Evolutionary conservation across 345 rosid species (phyloP).

Genomic region (Camelina sativa): DNA sequence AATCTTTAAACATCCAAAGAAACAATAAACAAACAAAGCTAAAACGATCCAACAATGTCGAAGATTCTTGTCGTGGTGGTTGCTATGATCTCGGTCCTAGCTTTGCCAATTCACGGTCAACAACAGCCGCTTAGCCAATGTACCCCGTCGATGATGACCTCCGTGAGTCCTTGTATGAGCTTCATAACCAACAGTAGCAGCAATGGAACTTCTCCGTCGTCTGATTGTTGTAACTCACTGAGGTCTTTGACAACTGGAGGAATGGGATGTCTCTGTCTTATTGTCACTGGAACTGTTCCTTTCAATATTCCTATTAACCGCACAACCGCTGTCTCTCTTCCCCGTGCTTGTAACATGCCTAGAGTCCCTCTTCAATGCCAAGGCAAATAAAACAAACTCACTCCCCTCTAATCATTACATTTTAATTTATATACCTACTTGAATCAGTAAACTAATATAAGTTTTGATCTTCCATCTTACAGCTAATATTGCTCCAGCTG

Average conservation of each 20-base stretch:
- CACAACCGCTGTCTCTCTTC: constrained; percentile 78
- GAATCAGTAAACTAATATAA: background rate
- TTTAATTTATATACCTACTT: background rate
- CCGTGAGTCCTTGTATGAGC: constrained; percentile 71
- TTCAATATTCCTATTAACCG: constrained; percentile 74
- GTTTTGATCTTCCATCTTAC: constrained; percentile 5
- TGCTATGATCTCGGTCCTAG: constrained; percentile 29
- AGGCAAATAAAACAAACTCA: constrained; percentile 39
- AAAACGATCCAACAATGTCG: constrained; percentile 22
- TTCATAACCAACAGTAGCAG: constrained; percentile 65
- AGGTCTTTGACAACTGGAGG: constrained; percentile 60
- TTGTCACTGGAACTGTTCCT: constrained; percentile 70
- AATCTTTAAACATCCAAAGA: background rate
- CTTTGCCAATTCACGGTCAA: constrained; percentile 46
- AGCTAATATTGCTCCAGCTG: constrained; percentile 62
- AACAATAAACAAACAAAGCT: constrained; percentile 22
- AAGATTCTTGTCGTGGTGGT: constrained; percentile 10
- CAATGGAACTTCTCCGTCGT: constrained; percentile 61
- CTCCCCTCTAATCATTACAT: background rate
- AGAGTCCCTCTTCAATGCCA: constrained; percentile 82
- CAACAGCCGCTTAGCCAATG: constrained; percentile 62
- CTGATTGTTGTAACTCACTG: constrained; percentile 68
- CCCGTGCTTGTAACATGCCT: constrained; percentile 85
- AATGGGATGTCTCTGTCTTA: constrained; percentile 73
- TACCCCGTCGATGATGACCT: constrained; percentile 54